Percentiles rank a stretch among this genome's conserved stretches.
phyloP scores from a whole-genome alignment of 768 basidiomycete species.

The Hemileccinum impolitum region DNA sequence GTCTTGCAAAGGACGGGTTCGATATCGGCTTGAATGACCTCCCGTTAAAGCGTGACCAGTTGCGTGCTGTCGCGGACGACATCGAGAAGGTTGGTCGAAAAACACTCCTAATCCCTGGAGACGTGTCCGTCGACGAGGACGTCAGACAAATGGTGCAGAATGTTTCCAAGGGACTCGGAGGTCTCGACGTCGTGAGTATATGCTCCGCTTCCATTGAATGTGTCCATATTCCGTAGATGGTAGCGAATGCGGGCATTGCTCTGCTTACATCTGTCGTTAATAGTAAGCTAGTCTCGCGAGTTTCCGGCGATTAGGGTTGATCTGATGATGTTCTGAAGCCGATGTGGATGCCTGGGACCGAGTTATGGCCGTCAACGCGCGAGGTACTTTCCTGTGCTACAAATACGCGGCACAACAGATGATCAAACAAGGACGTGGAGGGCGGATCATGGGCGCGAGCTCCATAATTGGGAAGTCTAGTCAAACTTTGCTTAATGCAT shows the following conservation, averaged over 20 bases:
- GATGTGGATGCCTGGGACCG: constrained; percentile 4
- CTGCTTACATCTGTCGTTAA: no score
- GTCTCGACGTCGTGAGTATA: neutral
- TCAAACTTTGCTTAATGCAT: no score
- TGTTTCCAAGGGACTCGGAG: constrained; percentile 29
- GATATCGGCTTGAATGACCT: constrained; percentile 27
- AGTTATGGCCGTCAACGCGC: constrained; percentile 36
- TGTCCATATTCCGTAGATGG: neutral
- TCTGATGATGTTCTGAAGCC: neutral
- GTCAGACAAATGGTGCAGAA: constrained; percentile 39
- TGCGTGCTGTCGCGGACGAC: constrained; percentile 8
- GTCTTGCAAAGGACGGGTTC: constrained; percentile 12
- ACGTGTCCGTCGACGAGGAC: constrained; percentile 39
- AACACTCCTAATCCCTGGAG: constrained; percentile 20
- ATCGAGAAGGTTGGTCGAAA: constrained; percentile 19
- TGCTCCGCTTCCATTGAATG: neutral
- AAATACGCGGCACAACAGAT: constrained; percentile 38
- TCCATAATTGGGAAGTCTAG: constrained; percentile 25
- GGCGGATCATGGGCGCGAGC: constrained; percentile 36
- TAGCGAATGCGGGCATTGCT: constrained; percentile 7
- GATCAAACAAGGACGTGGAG: constrained; percentile 38
- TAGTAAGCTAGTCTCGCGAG: neutral
- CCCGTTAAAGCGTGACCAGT: constrained; percentile 6
- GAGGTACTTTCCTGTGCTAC: constrained; percentile 37
- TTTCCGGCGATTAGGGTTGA: neutral